Base-by-base conservation (phyloP, 208 protist species). In the Trypanosoma congolense region DNA sequence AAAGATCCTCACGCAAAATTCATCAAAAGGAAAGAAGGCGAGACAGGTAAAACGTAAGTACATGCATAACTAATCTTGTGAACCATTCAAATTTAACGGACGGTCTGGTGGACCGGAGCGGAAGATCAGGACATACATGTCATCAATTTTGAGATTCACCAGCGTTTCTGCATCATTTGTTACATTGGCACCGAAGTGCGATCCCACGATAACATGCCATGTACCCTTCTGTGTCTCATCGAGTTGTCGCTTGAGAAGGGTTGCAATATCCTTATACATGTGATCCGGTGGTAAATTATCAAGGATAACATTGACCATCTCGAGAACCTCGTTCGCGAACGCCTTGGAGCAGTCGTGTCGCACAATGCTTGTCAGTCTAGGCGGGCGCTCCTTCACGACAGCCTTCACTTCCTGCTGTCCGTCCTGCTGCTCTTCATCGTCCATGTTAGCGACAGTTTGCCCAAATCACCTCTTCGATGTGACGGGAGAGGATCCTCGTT, bases 201-300 rank as follows among this genome's bases (percentile, higher is more conserved):
- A 74, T 24, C 88, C 88, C 0, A 83, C 82, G 61, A 95, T 90
- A 2, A 76, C 78, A 56, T 95, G 88, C 88, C 88, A 95, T 6
- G 82, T 90, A 4, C 80, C 79, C 10, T 73, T 59, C 51, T 83
- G 75, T 29, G 41, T 69, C 21, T 48, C 65, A 47, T 95, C 88
- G 28, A 92, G 64, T 22, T 83, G 76, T 22, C 46, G 44, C 67
- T 95, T 95, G 18, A 95, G 51, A 28, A 53, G 53, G 1, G 57
- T 56, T 0, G 88, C 79, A 4, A 91, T 61, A 56, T 92, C 84
- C 48, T 95, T 95, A 63, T 87, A 74, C 24, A 49, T 67, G 56
- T 75, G 49, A 8, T 73, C 73, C 14, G 48, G 64, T 1, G 77
- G 59, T 45, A 85, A 55, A 1, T 56, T 33, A 46, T 92, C 83